Base-by-base conservation (phyloP, 2,329 filamentous ascomycete species). In the Sporothrix brunneoviolacea region DNA sequence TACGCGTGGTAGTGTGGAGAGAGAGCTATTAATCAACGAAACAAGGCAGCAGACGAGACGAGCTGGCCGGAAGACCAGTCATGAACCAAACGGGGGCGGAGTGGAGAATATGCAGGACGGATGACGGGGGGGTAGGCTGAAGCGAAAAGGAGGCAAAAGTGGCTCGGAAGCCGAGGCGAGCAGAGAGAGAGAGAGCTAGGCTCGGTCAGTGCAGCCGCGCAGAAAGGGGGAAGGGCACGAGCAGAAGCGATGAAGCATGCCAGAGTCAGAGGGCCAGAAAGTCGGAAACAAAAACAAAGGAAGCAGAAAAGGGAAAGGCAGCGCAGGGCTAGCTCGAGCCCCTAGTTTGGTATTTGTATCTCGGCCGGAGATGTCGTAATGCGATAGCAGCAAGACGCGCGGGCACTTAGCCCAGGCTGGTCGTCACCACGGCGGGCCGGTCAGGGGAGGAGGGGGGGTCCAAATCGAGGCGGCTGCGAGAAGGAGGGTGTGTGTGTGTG, bases 331-430 rank as follows among this genome's bases (percentile, higher is more conserved):
- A 38, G 22, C 18, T 40, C 45, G 19, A 9, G 44, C 38, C 44
- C 33, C 35, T 40, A 18, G 27, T n/a, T 40, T 48, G 19, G 24
- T 48, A 48, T 48, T 40, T 48, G 45, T 48, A 48, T 40, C 18
- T 48, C 24, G 19, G 9, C 44, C 18, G 27, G 18, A 21, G 22
- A 50, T 44, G 48, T 50, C 48, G 40, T 44, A 44, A 44, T 50
- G 35, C 21, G 44, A 30, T 47, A 32, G 35, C 44, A 47, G 44
- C 32, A 37, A n/a, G 45, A 30, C 27, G 45, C 45, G 45, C 24
- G 36, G 45, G 45, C 18, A 40, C 45, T 40, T 40, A 33, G 33
- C 36, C 44, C 21, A 48, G 33, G 45, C 24, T 39, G 45, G 36
- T 39, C 19, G 44, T 18, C 16, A 39, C 35, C 16, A 35, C 42